phyloP scores from a whole-genome alignment of 176 grass and related monocot genomes.

The Puya raimondii region DNA sequence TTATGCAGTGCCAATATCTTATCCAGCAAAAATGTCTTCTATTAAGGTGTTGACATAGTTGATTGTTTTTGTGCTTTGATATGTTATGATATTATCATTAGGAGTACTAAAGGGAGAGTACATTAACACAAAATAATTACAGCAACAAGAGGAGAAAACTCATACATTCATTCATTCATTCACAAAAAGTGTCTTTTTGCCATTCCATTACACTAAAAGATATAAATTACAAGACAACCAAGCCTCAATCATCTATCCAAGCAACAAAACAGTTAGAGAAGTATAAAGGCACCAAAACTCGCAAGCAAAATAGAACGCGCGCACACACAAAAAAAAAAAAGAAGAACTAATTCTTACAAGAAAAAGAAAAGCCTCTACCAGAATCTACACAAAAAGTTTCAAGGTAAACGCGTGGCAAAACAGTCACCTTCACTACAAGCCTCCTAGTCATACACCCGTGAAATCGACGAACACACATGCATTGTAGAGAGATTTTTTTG shows the following conservation, averaged over 20 bases:
- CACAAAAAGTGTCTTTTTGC: background rate
- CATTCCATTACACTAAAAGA: background rate
- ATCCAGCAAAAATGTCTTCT: too few species aligned
- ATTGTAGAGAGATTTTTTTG: too few species aligned
- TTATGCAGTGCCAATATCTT: too few species aligned
- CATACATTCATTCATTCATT: background rate
- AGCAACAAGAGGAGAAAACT: background rate
- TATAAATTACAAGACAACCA: background rate
- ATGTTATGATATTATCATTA: too few species aligned
- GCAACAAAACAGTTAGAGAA: background rate
- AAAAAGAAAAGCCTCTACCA: background rate
- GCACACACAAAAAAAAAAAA: too few species aligned
- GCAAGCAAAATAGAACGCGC: background rate
- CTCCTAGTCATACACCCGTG: too few species aligned
- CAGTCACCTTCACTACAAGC: too few species aligned
- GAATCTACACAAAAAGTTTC: background rate
- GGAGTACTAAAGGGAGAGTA: background rate
- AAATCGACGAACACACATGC: too few species aligned
- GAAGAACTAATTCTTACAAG: background rate
- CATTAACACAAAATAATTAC: background rate
- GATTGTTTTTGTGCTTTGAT: too few species aligned
- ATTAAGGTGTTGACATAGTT: too few species aligned
- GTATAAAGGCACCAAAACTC: background rate
- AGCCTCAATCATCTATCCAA: background rate
- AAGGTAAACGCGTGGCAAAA: background rate